Base-by-base conservation (phyloP, 2,329 filamentous ascomycete species). In the Fusarium sulawesiense region DNA sequence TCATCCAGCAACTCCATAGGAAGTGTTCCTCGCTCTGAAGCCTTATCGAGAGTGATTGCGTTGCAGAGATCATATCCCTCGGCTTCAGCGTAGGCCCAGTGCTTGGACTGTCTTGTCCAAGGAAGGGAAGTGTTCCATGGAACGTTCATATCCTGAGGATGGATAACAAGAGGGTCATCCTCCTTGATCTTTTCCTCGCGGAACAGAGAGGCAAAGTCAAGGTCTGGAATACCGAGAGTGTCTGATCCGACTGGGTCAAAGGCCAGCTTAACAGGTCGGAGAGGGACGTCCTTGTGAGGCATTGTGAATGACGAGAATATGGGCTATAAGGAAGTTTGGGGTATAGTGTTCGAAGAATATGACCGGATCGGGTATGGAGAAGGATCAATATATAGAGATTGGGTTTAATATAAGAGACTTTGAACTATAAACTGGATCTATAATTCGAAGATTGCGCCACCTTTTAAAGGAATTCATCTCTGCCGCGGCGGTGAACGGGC, bases 71-170 rank as follows among this genome's bases (percentile, higher is more conserved):
- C 49, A 10, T 57, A 12, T 18, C 62, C 64, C 4, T 48, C 56
- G 4, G 27, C 45, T 4, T 61, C 62, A 1, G 62, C 64, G 4
- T 25, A 9, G 18, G 42, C 45, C 64, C 64, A 66, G 20, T 40
- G 55, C 18, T 61, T 61, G 27, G 64, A 66, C 27, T 66, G 64
- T 8, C 62, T 66, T 21, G 29, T 42, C 62, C 62, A 66, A 4
- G 64, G 64, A 1, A 66, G 11, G 20, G 64, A 66, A 14, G 56
- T 61, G 23, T 61, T 42, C 64, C 64, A 66, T 1, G 64, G 64
- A 0, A 66, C 45, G 2, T 29, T 23, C 18, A 66, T 16, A 1
- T 56, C 32, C 2, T 66, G 56, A 4, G 64, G 64, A 18, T 61
- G 3, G 2, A 66, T 20, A 5, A 40, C 32, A 3, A 65, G 46